These are phyloP conservation scores for Astragalus glycyphyllos DNA, from an alignment of 306 rosid genomes.

Conservation along the genomic window DNA sequence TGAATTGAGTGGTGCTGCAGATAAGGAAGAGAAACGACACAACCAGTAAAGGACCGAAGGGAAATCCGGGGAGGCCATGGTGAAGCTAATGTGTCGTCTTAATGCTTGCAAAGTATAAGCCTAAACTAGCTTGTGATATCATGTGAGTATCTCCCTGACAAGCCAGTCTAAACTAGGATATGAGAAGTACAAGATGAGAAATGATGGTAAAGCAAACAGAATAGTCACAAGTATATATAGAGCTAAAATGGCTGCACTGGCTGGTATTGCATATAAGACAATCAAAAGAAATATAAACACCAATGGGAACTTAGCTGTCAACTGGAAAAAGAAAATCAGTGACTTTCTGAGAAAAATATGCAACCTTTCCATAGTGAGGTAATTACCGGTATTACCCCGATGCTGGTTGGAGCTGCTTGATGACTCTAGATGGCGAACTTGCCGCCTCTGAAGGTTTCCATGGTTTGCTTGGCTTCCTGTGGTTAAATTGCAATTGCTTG, in stretches of 20 bases:
- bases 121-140: conserved; percentile 38
- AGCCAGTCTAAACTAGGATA: conserved; percentile 99
- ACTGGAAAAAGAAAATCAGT: conserved; percentile 74
- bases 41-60: conserved; percentile 36
- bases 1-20: conserved; percentile 13
- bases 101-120: conserved; percentile 41
- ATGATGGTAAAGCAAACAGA: conserved; percentile 90
- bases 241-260: conserved; percentile 91
- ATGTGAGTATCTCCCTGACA: conserved; percentile 82
- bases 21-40: conserved; percentile 37
- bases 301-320: conserved; percentile 95
- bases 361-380: conserved; percentile 61
- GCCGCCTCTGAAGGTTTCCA: conserved; percentile 67
- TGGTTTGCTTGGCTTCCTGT: conserved; percentile 56
- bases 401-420: conserved; percentile 43
- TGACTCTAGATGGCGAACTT: conserved; percentile 57
- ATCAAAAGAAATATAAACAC: conserved; percentile 82
- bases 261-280: conserved; percentile 86
- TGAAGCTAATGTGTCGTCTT: conserved; percentile 49
- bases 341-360: conserved; percentile 67
- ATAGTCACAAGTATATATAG: conserved; percentile 78
- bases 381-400: conserved; percentile 44
- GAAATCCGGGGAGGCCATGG: conserved; percentile 36
- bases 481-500: conserved; percentile 55
- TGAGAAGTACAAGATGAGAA: conserved; percentile 89